Conservation (phyloP, 208 protist species). For the Naegleria gruberi region DNA sequence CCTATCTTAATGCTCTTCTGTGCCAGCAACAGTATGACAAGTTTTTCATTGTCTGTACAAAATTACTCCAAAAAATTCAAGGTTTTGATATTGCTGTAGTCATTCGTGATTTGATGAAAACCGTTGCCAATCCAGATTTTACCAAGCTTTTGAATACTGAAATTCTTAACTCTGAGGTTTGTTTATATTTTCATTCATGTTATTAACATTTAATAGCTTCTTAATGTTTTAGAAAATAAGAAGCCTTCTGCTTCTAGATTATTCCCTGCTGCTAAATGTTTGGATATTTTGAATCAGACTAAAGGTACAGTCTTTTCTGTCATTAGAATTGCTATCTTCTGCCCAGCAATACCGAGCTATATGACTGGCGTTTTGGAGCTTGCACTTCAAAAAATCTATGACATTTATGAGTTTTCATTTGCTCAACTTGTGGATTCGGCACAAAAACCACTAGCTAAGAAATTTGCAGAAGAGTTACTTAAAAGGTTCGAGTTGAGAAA, state of each 20-base stretch:
- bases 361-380: background rate
- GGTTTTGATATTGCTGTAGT: slow-evolving; percentile 2
- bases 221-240: background rate
- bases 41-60: background rate
- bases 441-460: background rate
- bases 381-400: background rate
- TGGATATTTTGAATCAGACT: background rate
- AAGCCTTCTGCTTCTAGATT: background rate
- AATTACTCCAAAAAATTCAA: background rate
- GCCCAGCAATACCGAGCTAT: background rate
- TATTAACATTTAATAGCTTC: background rate
- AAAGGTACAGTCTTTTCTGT: background rate
- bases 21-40: background rate
- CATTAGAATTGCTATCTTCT: background rate
- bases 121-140: background rate
- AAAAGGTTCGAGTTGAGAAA: background rate
- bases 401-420: background rate
- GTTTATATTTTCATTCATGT: background rate
- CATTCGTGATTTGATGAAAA: background rate
- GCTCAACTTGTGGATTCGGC: background rate
- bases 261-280: background rate
- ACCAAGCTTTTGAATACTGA: background rate
- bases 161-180: background rate
- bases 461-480: background rate
- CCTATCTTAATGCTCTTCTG: background rate